Conservation (phyloP, 371 early-diverging fungal genomes). For the Saksenaea vasiformis region DNA sequence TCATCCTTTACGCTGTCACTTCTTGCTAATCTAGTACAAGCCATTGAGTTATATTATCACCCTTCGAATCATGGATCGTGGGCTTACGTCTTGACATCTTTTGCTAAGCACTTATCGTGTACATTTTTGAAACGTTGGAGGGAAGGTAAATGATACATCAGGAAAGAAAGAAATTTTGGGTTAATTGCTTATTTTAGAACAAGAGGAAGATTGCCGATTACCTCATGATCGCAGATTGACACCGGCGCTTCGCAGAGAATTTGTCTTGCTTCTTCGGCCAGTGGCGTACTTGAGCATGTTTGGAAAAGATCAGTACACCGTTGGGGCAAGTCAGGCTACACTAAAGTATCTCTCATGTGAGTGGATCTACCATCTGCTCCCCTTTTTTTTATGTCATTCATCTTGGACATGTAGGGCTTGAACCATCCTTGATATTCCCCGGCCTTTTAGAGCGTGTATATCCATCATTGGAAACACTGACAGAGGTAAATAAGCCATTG, state of each 20-base stretch:
- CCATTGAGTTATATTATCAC: slow-evolving; percentile 85
- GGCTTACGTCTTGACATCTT: slow-evolving; percentile 67
- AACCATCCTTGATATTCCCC: slow-evolving; percentile 79
- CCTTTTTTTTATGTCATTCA: background rate
- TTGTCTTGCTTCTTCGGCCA: slow-evolving; percentile 61
- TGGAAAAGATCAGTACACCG: slow-evolving; percentile 76
- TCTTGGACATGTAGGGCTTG: slow-evolving; percentile 53
- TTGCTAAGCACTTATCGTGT: slow-evolving; percentile 60
- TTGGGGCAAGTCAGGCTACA: slow-evolving; percentile 68
- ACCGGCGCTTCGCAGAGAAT: slow-evolving; percentile 45
- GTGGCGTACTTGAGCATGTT: slow-evolving; percentile 74
- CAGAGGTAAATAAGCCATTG: slow-evolving; percentile 51
- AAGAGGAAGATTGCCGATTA: slow-evolving; percentile 59
- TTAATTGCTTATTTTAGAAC: slow-evolving; percentile 35
- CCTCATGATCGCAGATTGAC: slow-evolving; percentile 66
- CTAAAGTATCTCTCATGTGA: slow-evolving; percentile 71
- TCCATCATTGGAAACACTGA: slow-evolving; percentile 84
- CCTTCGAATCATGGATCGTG: slow-evolving; percentile 89
- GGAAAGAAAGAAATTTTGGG: background rate
- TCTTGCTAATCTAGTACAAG: slow-evolving; percentile 76
- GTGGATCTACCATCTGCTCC: background rate
- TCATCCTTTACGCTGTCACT: slow-evolving; percentile 52
- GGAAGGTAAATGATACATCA: slow-evolving; percentile 26
- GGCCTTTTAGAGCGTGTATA: slow-evolving; percentile 82
- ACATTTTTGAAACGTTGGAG: slow-evolving; percentile 73